Evolutionary conservation across 2,329 filamentous ascomycete species (phyloP), one percentile per base, ranked within the genome.

Genomic region (Lachnellula hyalina): DNA sequence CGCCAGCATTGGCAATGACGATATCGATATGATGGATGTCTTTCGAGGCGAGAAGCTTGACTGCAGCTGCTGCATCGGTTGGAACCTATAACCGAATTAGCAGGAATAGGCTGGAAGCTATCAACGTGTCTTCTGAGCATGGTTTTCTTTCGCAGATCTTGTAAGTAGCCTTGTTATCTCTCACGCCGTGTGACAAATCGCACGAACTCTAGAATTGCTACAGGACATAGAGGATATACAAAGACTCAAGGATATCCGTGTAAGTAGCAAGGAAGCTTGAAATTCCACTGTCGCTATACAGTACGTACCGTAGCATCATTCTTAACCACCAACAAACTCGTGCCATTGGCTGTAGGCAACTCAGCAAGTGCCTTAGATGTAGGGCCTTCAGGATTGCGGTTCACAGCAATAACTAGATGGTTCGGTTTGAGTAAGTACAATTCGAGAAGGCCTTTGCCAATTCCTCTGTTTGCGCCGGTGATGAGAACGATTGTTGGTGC

Each of bases 1-100:
- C 65, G 6, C 69, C 70, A 5, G 72, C 70, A 59, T 73, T 74
- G n/a, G 71, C 70, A 40, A 74, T 65, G 17, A 73, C 64, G 38
- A 71, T 55, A 53, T 73, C 71, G 25, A 74, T 23, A 32, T 69
- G 62, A 46, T 61, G 47, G 21, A 72, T 63, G 5, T 66, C 70
- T 6, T 63, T 50, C 4, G 54, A 53, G 25, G 57, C 57, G 15
- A 70, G 54, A 17, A 60, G 56, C 23, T 68, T 54, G 17, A 70
- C 51, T 6, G 69, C 65, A 11, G 64, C 52, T 9, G 63, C 58
- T 6, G 70, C 41, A 28, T 70, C 65, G 1, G 65, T 57, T 11
- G 63, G 59, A 4, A 62, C 28, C 28, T 32, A 32, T 32, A 3
- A 4, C 28, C 28, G 28, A 32, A 9, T 32, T 32, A 32, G 28